Percentiles rank a stretch among this genome's conserved stretches.
Conservation (phyloP, 73 alveolate species). For the Tetrahymena malaccensis region DNA sequence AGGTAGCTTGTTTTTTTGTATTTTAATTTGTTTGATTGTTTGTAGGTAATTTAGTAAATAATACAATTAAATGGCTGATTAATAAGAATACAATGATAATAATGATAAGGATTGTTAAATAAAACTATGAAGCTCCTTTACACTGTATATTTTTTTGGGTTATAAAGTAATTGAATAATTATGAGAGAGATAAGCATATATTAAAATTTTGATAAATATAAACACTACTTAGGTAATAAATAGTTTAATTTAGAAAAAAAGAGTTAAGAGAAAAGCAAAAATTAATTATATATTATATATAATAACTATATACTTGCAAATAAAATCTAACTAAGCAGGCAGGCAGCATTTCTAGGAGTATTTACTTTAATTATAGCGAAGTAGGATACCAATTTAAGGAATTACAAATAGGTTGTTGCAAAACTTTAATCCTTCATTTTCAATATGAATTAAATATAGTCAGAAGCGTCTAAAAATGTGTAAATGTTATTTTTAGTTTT, state of each 20-base stretch:
- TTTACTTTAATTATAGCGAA: not conserved
- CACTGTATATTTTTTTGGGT: not conserved
- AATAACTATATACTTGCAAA: not conserved
- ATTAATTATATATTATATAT: not conserved
- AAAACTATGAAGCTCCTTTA: not conserved
- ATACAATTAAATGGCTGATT: not conserved
- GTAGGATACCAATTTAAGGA: not conserved
- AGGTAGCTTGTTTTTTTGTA: too few relatives aligned
- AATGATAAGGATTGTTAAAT: not conserved
- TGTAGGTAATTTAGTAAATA: too few relatives aligned
- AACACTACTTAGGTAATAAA: not conserved
- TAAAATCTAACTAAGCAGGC: not conserved
- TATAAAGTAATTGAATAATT: not conserved
- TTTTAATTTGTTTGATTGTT: too few relatives aligned
- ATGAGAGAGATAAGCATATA: not conserved
- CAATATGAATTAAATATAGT: not conserved
- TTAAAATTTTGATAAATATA: not conserved
- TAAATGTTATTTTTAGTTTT: not conserved
- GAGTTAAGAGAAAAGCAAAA: not conserved
- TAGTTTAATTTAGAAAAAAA: not conserved
- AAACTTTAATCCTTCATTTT: not conserved
- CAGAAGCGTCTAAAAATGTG: not conserved
- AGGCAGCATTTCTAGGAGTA: not conserved
- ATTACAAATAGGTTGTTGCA: not conserved
- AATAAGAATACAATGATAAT: not conserved